Evolutionary conservation across 192 early-diverging fungal genomes (phyloP).

Genomic region (Ambispora gerdemannii): DNA sequence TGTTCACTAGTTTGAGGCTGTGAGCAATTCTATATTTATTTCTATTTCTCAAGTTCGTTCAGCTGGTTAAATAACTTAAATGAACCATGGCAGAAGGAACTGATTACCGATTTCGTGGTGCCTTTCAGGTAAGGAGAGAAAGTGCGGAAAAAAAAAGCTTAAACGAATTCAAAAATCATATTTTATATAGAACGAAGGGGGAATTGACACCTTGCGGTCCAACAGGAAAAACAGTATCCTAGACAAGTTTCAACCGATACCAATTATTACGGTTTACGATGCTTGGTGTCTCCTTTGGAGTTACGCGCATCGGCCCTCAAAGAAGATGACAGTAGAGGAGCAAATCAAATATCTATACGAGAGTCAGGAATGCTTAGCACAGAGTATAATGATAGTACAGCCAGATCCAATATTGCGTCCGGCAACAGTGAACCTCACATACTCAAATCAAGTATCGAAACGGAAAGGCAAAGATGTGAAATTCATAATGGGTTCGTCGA

Average conservation of each 20-base stretch:
- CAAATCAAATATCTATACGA: conserved; percentile 5
- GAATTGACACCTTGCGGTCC: conserved; percentile 16
- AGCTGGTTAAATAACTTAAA: conserved; percentile 21
- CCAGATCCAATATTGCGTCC: conserved; percentile 11
- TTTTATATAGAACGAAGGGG: conserved; percentile 17
- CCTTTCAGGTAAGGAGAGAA: conserved; percentile 22
- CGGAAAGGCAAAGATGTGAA: conserved; percentile 21
- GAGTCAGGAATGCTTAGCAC: conserved; percentile 12
- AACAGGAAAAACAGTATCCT: conserved; percentile 17
- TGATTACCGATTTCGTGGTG: conserved; percentile 14
- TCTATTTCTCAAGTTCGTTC: conserved; percentile 13
- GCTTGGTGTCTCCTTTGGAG: conserved; percentile 16
- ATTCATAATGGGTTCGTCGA: conserved; percentile 23
- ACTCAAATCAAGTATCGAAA: conserved; percentile 16
- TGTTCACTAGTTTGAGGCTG: too few species aligned
- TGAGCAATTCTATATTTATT: too few species aligned
- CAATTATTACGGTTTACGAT: conserved; percentile 18
- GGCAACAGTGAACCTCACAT: conserved; percentile 8
- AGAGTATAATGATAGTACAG: conserved; percentile 11
- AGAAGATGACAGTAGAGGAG: conserved; percentile 16
- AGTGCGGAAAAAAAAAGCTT: neutral
- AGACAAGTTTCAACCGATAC: conserved; percentile 21
- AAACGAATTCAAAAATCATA: conserved; percentile 9
- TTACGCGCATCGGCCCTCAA: conserved; percentile 17
- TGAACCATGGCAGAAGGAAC: conserved; percentile 5